Conservation (phyloP, 208 protist species). For the Endotrypanum monterogeii region DNA sequence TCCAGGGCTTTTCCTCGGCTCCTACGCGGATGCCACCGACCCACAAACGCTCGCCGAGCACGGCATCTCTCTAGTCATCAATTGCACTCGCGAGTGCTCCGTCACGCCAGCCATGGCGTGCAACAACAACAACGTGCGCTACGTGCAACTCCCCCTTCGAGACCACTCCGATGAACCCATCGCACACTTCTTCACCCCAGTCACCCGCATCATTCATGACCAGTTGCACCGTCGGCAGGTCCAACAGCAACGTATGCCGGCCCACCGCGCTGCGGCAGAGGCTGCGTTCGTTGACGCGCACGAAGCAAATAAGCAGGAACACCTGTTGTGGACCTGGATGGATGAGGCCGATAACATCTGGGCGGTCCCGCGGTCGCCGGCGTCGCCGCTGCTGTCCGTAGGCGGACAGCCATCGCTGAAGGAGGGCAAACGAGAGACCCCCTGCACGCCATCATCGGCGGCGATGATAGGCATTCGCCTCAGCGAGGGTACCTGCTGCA, state of each 20-base stretch:
- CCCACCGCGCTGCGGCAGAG: background rate
- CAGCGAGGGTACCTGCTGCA: slow-evolving; percentile 3
- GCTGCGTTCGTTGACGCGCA: background rate
- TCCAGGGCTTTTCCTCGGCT: slow-evolving; percentile 68
- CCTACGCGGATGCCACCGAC: slow-evolving; percentile 50
- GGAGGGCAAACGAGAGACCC: slow-evolving; percentile 28
- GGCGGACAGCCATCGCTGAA: slow-evolving; percentile 29
- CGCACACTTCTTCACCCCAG: slow-evolving; percentile 47
- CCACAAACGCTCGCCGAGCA: slow-evolving; percentile 35
- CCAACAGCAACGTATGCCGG: slow-evolving; percentile 13
- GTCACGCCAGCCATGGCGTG: slow-evolving; percentile 39
- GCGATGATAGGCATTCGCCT: background rate
- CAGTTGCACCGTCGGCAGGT: slow-evolving; percentile 71
- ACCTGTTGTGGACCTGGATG: slow-evolving; percentile 22
- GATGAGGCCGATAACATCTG: slow-evolving; percentile 27
- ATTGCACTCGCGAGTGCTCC: slow-evolving; percentile 63
- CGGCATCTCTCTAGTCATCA: slow-evolving; percentile 70
- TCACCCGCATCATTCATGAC: slow-evolving; percentile 71
- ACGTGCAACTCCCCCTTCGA: slow-evolving; percentile 52
- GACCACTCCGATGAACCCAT: slow-evolving; percentile 81
- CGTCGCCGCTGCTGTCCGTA: slow-evolving; percentile 18
- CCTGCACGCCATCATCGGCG: slow-evolving; percentile 18
- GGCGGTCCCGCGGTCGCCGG: slow-evolving; percentile 10
- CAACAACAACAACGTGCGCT: slow-evolving; percentile 53
- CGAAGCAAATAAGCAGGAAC: background rate